phyloP scores from a whole-genome alignment of 2,329 filamentous ascomycete species.

The Apiospora malaysiana region DNA sequence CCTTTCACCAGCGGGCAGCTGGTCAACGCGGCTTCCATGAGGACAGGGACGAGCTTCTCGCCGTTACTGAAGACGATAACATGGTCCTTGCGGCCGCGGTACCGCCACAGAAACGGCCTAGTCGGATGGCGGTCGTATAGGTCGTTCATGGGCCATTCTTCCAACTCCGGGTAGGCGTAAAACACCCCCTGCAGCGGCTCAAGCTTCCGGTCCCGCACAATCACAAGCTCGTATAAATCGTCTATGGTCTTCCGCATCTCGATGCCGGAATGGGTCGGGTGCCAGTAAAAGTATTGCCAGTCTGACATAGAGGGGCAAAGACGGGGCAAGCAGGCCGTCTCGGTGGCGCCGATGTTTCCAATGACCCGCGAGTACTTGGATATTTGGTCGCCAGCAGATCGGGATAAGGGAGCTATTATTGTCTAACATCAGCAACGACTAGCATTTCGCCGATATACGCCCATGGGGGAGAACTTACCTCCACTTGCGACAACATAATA shows the following conservation, averaged over 20 bases:
- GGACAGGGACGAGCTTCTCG: constrained; percentile 40
- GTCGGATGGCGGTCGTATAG: constrained; percentile 39
- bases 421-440: not conserved
- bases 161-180: constrained; percentile 37
- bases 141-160: constrained; percentile 43
- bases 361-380: constrained; percentile 29
- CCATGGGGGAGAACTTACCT: constrained; percentile 21
- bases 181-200: constrained; percentile 37
- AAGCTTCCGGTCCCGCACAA: constrained; percentile 33
- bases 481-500: constrained; percentile 31
- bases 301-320: constrained; percentile 28
- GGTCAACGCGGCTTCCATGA: constrained; percentile 40
- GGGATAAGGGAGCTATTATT: constrained; percentile 29
- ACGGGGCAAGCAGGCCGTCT: constrained; percentile 28
- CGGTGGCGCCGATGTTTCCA: constrained; percentile 31
- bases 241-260: constrained; percentile 27
- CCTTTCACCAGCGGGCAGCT: constrained; percentile 47
- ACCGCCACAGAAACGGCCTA: constrained; percentile 31
- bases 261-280: constrained; percentile 28
- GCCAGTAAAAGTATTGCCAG: constrained; percentile 34
- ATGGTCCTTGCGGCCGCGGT: constrained; percentile 38
- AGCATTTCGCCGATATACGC: no score
- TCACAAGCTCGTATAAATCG: constrained; percentile 41
- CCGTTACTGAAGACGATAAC: constrained; percentile 42
- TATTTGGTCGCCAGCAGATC: constrained; percentile 25